Conservation (phyloP, 106 monocot species). For the Triglochin maritima region DNA sequence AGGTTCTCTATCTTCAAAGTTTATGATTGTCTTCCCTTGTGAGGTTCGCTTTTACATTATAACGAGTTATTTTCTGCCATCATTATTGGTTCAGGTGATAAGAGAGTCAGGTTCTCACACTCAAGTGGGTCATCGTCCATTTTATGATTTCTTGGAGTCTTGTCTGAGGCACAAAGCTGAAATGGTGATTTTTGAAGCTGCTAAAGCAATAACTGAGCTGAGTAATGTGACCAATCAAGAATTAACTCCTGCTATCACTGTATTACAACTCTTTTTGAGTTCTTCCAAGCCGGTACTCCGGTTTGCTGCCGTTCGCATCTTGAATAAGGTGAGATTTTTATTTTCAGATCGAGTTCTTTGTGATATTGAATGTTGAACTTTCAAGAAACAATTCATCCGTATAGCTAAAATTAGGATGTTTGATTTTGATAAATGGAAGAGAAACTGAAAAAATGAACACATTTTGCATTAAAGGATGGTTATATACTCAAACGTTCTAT, state of each 20-base stretch:
- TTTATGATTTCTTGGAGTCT: constrained; percentile 87
- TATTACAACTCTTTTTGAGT: constrained; percentile 94
- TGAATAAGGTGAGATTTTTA: constrained; percentile 68
- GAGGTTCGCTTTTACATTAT: not conserved
- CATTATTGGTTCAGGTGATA: constrained; percentile 42
- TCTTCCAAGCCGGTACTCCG: constrained; percentile 98
- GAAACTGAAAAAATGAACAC: too few species aligned
- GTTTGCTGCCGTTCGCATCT: constrained; percentile 95
- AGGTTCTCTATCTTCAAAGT: constrained; percentile 29
- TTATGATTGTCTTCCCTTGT: not conserved
- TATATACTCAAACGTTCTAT: too few species aligned
- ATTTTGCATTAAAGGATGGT: too few species aligned
- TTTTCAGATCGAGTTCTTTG: not conserved
- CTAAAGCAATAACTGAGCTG: constrained; percentile 92
- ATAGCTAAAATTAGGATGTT: too few species aligned
- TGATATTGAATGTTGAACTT: not conserved
- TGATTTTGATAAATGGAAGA: too few species aligned
- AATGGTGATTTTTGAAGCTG: constrained; percentile 98
- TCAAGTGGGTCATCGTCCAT: constrained; percentile 81
- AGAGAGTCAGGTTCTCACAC: constrained; percentile 53
- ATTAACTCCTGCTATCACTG: constrained; percentile 93
- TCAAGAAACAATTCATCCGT: too few species aligned
- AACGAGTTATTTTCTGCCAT: not conserved
- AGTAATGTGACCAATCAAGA: constrained; percentile 86
- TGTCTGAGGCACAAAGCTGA: constrained; percentile 95